phyloP scores from a whole-genome alignment of 148 eudicot genomes.

The Cornus suecica region DNA sequence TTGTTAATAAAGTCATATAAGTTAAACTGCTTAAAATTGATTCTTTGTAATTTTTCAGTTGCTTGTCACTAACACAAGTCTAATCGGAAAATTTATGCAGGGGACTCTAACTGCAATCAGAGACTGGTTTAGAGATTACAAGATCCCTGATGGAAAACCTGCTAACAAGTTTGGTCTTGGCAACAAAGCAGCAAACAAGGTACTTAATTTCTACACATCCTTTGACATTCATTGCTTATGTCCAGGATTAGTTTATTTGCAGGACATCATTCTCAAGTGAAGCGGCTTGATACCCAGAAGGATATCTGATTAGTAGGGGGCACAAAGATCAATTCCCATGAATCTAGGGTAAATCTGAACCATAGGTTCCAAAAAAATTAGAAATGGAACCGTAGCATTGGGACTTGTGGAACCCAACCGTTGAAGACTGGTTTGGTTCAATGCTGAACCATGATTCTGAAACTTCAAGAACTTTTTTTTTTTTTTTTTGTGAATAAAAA shows the following conservation, averaged over 20 bases:
- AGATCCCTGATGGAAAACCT: constrained; percentile 97
- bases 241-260: not conserved
- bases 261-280: not conserved
- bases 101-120: constrained; percentile 94
- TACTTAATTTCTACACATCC: constrained; percentile 18
- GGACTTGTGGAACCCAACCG: too few relatives aligned
- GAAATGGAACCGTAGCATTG: too few relatives aligned
- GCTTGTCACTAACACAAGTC: too few relatives aligned
- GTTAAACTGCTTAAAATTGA: not conserved
- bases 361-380: too few relatives aligned
- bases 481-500: too few relatives aligned
- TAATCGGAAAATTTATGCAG: constrained; percentile 32
- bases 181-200: constrained; percentile 91
- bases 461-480: too few relatives aligned
- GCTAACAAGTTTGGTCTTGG: constrained; percentile 97
- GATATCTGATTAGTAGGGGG: not conserved
- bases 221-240: not conserved
- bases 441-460: too few relatives aligned
- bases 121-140: constrained; percentile 99
- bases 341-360: too few relatives aligned
- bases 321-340: too few relatives aligned
- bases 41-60: not conserved
- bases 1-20: not conserved
- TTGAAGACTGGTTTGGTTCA: too few relatives aligned
- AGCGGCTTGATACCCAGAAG: not conserved